Evolutionary conservation across 441 rosid genomes (phyloP).

Genomic region (Aquilaria agallochum): DNA sequence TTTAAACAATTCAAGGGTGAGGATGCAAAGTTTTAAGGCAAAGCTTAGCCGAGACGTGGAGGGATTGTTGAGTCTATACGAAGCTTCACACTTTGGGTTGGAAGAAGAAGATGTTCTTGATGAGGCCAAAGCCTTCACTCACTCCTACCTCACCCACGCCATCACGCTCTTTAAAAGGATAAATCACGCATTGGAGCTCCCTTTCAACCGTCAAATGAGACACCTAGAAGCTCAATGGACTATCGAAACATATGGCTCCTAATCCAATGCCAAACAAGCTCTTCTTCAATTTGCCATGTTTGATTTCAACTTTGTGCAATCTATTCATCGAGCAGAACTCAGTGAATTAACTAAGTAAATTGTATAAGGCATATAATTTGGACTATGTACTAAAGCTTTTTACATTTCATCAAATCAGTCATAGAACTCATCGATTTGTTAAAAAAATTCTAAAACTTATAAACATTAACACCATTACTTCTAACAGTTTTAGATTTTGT

Average conservation of each 20-base stretch:
- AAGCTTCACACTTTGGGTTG: too few relatives aligned
- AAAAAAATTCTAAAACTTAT: too few relatives aligned
- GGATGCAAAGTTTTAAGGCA: too few relatives aligned
- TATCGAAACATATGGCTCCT: constrained; percentile 26
- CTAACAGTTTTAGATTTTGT: too few relatives aligned
- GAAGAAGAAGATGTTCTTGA: not conserved
- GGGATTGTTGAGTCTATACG: too few relatives aligned
- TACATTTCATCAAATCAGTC: too few relatives aligned
- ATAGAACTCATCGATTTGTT: too few relatives aligned
- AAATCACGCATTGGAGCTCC: constrained; percentile 32
- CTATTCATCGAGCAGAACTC: constrained; percentile 24
- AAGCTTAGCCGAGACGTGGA: too few relatives aligned
- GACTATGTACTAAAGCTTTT: too few relatives aligned
- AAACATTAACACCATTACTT: too few relatives aligned
- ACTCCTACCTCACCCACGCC: constrained; percentile 14
- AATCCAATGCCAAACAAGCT: not conserved
- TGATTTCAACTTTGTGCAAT: constrained; percentile 34
- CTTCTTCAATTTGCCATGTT: constrained; percentile 35
- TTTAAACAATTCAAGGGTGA: too few relatives aligned
- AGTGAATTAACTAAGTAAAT: constrained; percentile 20
- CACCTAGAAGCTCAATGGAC: constrained; percentile 32
- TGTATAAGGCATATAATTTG: not conserved
- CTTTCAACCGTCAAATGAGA: constrained; percentile 23
- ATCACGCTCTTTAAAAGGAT: not conserved
- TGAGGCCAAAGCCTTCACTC: constrained; percentile 9